Percentiles rank a stretch among this genome's conserved stretches.
These are phyloP conservation scores for Kodamaea anthophila DNA, from an alignment of 1,139 yeast genomes.

Conservation along the genomic window DNA sequence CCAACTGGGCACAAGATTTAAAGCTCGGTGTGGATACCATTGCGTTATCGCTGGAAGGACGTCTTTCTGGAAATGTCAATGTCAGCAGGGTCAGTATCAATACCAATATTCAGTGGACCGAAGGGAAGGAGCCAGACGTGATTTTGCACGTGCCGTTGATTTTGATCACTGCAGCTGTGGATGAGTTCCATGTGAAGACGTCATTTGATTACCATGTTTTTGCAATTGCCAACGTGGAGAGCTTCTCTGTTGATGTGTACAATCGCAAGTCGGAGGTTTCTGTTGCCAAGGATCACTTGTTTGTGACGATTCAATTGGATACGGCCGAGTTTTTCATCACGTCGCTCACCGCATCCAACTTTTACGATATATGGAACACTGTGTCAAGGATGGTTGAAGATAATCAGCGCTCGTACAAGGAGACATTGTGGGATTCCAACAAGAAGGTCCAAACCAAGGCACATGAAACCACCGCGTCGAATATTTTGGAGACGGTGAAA, in stretches of 20 bases:
- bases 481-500: conserved; percentile 33
- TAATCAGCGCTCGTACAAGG: conserved; percentile 63
- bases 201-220: conserved; percentile 85
- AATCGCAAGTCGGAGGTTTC: conserved; percentile 55
- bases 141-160: conserved; percentile 61
- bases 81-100: conserved; percentile 48
- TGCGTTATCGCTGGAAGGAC: conserved; percentile 57
- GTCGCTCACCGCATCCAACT: conserved; percentile 77
- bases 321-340: conserved; percentile 63
- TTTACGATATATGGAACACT: conserved; percentile 71
- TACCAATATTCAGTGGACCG: conserved; percentile 68
- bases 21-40: conserved; percentile 54
- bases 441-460: conserved; percentile 11
- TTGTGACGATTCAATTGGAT: conserved; percentile 50
- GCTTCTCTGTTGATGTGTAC: conserved; percentile 51
- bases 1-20: conserved; percentile 69
- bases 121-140: conserved; percentile 25
- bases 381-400: conserved; percentile 69
- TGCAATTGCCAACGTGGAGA: conserved; percentile 50
- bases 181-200: conserved; percentile 49
- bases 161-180: conserved; percentile 53
- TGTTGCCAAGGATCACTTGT: conserved; percentile 53
- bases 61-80: conserved; percentile 67
- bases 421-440: conserved; percentile 56
- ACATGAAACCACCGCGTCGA: conserved; percentile 13